Base-by-base conservation (phyloP, 164 flowering plant species). In the Vitis cinerea region DNA sequence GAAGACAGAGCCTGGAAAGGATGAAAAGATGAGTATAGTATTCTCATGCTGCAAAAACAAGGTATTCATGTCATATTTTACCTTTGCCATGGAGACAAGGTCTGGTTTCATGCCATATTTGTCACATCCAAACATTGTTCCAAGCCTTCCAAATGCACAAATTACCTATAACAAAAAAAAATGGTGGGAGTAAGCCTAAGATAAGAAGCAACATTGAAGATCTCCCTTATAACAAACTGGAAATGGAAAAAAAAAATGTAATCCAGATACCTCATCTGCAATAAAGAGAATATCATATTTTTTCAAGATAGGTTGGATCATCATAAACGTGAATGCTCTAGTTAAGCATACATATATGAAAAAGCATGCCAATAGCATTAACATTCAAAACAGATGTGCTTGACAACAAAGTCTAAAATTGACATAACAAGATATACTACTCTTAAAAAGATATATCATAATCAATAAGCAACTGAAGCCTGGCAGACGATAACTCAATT, bases 121-220 rank as follows among this genome's bases (percentile, higher is more conserved):
- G 75, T 96, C 99, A 75, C 93, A 87, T 14, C 99, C 98, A 81
- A 76, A 96, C 98, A 91, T 90, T 61, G 97, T 87, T 44, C 99
- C 99, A 10, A 96, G 90, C 82, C 99, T 87, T 79, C 99, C 99
- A 79, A 96, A 96, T 30, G 91, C 99, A 82, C 98, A 91, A 29
- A 96, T 91, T 1, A 92, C 97, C 97, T 91, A 63, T 9, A 75
- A 71, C 13, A 50, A 65, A 58, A 29, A 60, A 37, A 53, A 44
- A 47, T 7, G 23, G 50, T 11, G 14, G 31, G 62, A 61, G 63
- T 14, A 61, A 23, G 19, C 6, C 8, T 15, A 29, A 68, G 60
- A 10, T 14, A 15, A 61, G 53, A 59, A 23, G 27, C 27, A 23
- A 23, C 27, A 23, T 23, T 23, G 27, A 23, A 23, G 27, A 23